Percentiles rank a stretch among this genome's conserved stretches.
These are phyloP conservation scores for Lithocarpus polystachyus DNA, from an alignment of 306 rosid genomes.

Conservation along the genomic window DNA sequence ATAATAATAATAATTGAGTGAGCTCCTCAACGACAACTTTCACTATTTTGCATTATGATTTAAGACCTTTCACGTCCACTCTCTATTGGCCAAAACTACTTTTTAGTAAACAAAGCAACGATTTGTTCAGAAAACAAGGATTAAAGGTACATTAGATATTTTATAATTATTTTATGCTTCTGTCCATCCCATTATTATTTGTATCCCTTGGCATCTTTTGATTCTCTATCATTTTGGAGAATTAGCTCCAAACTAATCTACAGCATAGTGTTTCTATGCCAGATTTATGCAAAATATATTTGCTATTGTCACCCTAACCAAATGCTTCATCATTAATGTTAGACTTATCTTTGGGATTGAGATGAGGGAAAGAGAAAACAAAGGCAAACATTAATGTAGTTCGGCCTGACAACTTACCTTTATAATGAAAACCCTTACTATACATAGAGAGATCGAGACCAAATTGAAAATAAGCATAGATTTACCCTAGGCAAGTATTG, in stretches of 20 bases:
- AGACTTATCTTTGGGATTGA: no score
- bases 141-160: constrained; percentile 19
- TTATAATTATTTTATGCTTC: not conserved
- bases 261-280: not conserved
- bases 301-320: not conserved
- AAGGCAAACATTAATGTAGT: no score
- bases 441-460: no score
- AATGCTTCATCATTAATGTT: not conserved
- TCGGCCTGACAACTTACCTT: no score
- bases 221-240: not conserved
- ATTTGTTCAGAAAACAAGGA: constrained; percentile 29
- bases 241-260: not conserved
- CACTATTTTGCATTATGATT: constrained; percentile 2
- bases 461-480: no score
- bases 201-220: not conserved
- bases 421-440: no score
- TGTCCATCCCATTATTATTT: not conserved
- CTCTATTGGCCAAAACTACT: constrained; percentile 7
- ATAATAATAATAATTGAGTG: not conserved
- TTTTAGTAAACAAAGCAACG: constrained; percentile 7
- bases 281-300: not conserved
- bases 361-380: no score
- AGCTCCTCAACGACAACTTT: not conserved
- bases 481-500: no score
- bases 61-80: not conserved